Evolutionary conservation across 2,329 filamentous ascomycete species (phyloP), one percentile per base, ranked within the genome.

Genomic region (Fusarium temperatum): DNA sequence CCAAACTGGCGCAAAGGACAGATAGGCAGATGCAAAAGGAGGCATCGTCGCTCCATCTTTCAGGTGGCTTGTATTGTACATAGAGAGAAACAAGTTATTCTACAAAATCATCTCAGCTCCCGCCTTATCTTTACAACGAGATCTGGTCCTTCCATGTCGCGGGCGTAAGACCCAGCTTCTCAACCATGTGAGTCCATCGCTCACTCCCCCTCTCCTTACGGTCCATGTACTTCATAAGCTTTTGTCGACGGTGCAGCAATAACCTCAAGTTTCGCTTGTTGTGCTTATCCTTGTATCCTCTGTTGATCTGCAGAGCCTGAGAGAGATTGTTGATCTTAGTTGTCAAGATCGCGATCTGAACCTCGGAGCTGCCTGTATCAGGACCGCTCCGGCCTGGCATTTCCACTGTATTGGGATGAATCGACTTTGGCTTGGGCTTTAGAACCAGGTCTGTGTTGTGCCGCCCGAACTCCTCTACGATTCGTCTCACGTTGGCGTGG

Each of bases 261-360:
- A 97, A 78, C 74, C 94, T 88, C 81, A 99, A 80, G 83, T 97
- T 97, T 68, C 95, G 89, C 89, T 97, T 98, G 85, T 98, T 98
- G 81, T 94, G 90, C 86, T 97, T 98, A 81, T 99, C 96, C 81
- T 92, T 94, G 82, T 93, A 90, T 10, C 92, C 94, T 76, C 86
- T 84, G 68, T 90, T 89, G 47, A 85, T 87, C 79, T 92, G 88
- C 58, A 98, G 83, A 74, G 92, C 91, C 75, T 93, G 88, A 22
- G 93, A 92, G 56, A 99, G 82, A 30, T 92, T 91, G 72, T 94
- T 88, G 81, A 99, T 99, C 88, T 98, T 98, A 65, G 94, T 90
- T 7, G 96, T 99, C 81, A 99, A 83, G 77, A 99, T 97, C 51
- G 95, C 95, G 75, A 97, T 94, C 86, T 99, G 96, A n/a, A 99